phyloP scores from a whole-genome alignment of 257 asterid species.

The Capsicum chinense region DNA sequence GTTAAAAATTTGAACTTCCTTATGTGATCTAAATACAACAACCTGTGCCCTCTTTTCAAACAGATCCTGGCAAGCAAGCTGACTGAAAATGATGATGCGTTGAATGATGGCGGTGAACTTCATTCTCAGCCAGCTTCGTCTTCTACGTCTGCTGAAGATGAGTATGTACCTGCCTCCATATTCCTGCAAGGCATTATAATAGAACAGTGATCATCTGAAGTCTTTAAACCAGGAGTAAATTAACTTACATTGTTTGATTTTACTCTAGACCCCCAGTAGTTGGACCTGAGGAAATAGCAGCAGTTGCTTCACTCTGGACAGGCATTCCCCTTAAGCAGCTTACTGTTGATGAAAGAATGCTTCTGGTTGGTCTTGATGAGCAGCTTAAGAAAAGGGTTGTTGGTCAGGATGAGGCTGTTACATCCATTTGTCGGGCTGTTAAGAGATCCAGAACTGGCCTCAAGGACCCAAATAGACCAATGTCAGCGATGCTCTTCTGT shows the following conservation, averaged over 20 bases:
- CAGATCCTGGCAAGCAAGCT: constrained; percentile 59
- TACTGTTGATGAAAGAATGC: constrained; percentile 81
- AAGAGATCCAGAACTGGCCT: constrained; percentile 96
- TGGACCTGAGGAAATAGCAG: constrained; percentile 94
- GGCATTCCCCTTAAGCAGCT: constrained; percentile 91
- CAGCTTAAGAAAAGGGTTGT: constrained; percentile 89
- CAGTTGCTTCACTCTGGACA: constrained; percentile 89
- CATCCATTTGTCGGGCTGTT: constrained; percentile 90
- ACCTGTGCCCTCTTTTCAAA: constrained; percentile 17
- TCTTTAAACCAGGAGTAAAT: constrained; percentile 29
- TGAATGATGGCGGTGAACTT: constrained; percentile 47
- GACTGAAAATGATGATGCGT: constrained; percentile 47
- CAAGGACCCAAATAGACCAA: constrained; percentile 94
- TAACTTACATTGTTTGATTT: constrained; percentile 30
- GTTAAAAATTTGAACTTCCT: constrained; percentile 23
- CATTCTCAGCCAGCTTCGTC: constrained; percentile 40
- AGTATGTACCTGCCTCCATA: constrained; percentile 59
- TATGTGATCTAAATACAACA: constrained; percentile 20
- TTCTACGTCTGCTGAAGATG: constrained; percentile 52
- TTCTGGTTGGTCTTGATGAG: constrained; percentile 77
- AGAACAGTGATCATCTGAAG: not conserved
- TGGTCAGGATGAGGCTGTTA: constrained; percentile 98
- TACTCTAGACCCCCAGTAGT: constrained; percentile 59
- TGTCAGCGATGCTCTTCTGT: constrained; percentile 97
- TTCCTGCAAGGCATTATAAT: not conserved